These are phyloP conservation scores for Sugiyamaella marilandica DNA, from an alignment of 805 yeast species.

Conservation along the genomic window DNA sequence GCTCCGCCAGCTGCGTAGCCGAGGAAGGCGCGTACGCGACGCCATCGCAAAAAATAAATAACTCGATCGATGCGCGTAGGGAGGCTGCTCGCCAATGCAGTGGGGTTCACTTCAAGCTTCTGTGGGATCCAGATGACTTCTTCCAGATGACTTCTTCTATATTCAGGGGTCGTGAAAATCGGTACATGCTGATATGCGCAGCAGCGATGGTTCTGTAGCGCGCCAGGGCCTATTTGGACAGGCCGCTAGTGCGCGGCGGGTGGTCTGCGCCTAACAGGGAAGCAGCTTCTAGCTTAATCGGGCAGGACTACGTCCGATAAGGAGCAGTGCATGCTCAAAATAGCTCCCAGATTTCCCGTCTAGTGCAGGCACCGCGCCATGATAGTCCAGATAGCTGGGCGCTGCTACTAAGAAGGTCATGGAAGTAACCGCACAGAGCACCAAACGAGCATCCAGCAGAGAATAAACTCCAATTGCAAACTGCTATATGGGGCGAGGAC, in stretches of 20 bases:
- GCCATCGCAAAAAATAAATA: background rate
- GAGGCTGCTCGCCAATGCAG: background rate
- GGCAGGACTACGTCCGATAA: background rate
- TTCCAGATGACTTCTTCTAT: background rate
- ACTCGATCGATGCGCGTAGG: background rate
- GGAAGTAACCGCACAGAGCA: too few relatives aligned
- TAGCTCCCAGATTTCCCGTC: background rate
- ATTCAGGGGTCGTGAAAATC: background rate
- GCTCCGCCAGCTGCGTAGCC: too few relatives aligned
- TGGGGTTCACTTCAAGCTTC: background rate
- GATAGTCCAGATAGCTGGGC: background rate
- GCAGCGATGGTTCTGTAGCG: background rate
- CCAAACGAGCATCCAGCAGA: background rate
- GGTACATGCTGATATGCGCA: background rate
- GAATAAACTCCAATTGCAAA: background rate
- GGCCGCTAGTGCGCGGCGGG: background rate
- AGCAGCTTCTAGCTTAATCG: conserved; percentile 3
- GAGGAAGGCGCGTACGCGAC: background rate
- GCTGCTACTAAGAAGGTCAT: background rate
- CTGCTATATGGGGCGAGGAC: background rate
- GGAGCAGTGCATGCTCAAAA: background rate
- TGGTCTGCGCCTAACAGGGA: background rate
- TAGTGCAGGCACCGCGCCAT: background rate
- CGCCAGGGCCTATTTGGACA: background rate
- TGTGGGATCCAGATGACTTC: background rate